These are phyloP conservation scores for Chlorella vulgaris DNA, from an alignment of 139 green algal genomes.

Conservation along the genomic window DNA sequence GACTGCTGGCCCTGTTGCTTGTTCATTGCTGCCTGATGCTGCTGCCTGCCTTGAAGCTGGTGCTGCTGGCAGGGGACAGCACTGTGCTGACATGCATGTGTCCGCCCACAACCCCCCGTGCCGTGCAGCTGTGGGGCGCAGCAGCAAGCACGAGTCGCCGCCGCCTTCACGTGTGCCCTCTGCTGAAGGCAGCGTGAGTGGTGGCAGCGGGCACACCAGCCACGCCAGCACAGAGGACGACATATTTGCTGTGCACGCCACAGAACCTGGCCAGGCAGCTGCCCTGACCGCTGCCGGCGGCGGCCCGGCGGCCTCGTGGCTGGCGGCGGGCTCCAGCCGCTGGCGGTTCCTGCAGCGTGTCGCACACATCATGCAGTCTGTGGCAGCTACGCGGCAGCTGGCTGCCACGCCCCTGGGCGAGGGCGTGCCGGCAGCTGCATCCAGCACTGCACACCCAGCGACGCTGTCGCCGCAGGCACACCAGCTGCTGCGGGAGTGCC, in stretches of 20 bases:
- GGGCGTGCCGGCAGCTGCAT: not conserved
- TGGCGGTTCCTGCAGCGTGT: not conserved
- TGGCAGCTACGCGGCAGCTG: not conserved
- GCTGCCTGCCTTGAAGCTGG: too few species aligned
- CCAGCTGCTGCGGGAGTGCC: slow-evolving; percentile 13
- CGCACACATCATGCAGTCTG: not conserved
- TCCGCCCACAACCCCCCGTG: too few species aligned
- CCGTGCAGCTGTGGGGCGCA: slow-evolving; percentile 2
- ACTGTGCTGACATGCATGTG: too few species aligned
- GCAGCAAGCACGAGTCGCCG: not conserved
- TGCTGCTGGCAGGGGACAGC: too few species aligned
- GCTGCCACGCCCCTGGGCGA: not conserved
- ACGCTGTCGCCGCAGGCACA: not conserved
- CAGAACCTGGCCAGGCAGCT: not conserved
- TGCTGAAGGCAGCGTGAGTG: slow-evolving; percentile 10
- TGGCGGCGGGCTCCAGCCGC: not conserved
- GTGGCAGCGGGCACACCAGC: not conserved
- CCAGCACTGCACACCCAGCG: not conserved
- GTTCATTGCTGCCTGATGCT: too few species aligned
- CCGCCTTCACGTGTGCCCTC: not conserved
- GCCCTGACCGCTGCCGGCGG: too few species aligned
- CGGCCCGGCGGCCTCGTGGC: not conserved
- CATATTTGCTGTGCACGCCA: not conserved
- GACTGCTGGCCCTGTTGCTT: too few species aligned
- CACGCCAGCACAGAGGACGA: slow-evolving; percentile 10